Base-by-base conservation (phyloP, 176 grass and related monocot genomes). In the Carex pumila region DNA sequence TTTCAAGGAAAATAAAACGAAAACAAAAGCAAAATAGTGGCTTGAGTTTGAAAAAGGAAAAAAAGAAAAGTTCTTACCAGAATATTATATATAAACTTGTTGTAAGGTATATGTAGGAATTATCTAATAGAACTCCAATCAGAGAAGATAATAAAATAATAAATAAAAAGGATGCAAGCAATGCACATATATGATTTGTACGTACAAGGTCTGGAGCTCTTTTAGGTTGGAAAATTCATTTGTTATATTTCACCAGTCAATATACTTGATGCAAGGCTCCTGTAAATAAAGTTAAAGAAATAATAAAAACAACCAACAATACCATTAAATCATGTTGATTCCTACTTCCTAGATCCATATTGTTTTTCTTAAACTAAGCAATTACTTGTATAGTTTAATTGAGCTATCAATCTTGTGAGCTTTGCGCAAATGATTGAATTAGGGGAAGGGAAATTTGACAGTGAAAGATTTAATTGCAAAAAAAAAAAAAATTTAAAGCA, bases 161-260 rank as follows among this genome's bases (percentile, higher is more conserved):
- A 53, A 53, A 13, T 49, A 17, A 3, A 15, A 37, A 2, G 1
- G 32, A 7, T 22, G 10, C 1, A 74, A 74, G 21, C 12, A 55
- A 56, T 3, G 13, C 7, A 56, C 12, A 70, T 7, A 41, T 22
- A 76, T 49, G 25, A 76, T 21, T 56, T 55, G 13, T 55, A 87
- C 77, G 37, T 85, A 95, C 90, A 95, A 63, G 12, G 32, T 89
- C 59, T 92, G 52, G 2, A 92, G 1, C 22, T n/a, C 19, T 39
- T 17, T 85, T 58, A 95, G 74, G 50, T 85, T 92, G 12, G 80
- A 64, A 41, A 95, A 91, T 64, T 64, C 80, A 67, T 58, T 47
- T 1, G 90, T 80, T 84, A 95, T 87, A 95, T 87, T 61, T 58
- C 61, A 49, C 89, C 89, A 18, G 0, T 85, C 57, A 95, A 81